Conservation (phyloP, 2,329 filamentous ascomycete species). For the Diplodia scrobiculata region DNA sequence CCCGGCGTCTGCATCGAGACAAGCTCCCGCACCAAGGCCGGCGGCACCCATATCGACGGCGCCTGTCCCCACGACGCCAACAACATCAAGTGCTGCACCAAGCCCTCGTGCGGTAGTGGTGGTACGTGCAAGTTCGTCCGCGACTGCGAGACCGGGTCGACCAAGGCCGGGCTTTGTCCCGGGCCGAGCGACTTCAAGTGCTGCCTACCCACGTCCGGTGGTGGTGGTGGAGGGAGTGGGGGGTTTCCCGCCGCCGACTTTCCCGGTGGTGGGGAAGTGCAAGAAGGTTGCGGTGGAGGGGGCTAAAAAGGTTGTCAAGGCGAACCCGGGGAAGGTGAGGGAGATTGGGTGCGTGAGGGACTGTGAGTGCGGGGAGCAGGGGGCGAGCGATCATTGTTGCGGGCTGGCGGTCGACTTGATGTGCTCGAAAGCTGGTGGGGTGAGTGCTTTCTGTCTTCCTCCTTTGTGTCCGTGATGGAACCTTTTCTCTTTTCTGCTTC, state of each 20-base stretch:
- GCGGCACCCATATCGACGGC: neutral
- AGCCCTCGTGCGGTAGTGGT: neutral
- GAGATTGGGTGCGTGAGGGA: neutral
- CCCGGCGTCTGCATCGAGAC: neutral
- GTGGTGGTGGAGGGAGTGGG: neutral
- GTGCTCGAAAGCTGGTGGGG: neutral
- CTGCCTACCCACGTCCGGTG: neutral
- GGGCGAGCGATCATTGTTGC: neutral
- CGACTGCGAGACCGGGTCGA: neutral
- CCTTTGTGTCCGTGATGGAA: neutral
- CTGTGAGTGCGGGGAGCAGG: neutral
- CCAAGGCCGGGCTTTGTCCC: neutral
- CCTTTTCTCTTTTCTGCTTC: neutral
- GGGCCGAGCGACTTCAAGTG: neutral
- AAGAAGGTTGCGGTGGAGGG: neutral
- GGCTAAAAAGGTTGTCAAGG: neutral
- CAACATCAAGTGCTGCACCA: neutral
- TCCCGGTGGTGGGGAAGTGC: neutral
- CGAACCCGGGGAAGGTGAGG: neutral
- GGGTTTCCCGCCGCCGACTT: neutral
- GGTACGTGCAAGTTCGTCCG: neutral
- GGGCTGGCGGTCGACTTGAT: neutral
- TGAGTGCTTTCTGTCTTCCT: neutral
- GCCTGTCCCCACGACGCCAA: neutral
- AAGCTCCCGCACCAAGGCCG: neutral